Base-by-base conservation (phyloP, 192 early-diverging fungal species). In the Backusella psychrophila region DNA sequence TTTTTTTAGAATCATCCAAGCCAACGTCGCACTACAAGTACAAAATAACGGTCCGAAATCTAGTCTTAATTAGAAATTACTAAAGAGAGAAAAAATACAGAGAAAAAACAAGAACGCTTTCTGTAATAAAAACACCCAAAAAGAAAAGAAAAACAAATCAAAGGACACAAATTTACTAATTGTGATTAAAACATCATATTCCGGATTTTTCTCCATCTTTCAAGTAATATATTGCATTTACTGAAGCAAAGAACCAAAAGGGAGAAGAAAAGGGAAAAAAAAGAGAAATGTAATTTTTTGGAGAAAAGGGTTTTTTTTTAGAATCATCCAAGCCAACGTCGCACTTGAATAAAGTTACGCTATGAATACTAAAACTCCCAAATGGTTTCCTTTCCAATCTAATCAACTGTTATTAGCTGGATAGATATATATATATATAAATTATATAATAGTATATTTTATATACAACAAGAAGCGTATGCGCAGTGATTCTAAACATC, bases 1-100 rank as follows among this genome's bases (percentile, higher is more conserved):
- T n/a, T n/a, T n/a, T n/a, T n/a, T n/a, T n/a, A n/a, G n/a, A n/a
- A n/a, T n/a, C n/a, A n/a, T n/a, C n/a, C n/a, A n/a, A n/a, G n/a
- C n/a, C n/a, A n/a, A n/a, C n/a, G n/a, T n/a, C n/a, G n/a, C n/a
- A 63, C 56, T 63, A 63, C 56, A 63, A 8, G 56, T 63, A 63
- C 56, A 63, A 63, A 26, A 63, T 63, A 63, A 11, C 11, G 56
- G 56, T 4, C 56, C 56, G 26, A 63, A 63, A 11, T 63, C 56
- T 63, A 63, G 12, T 63, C 23, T 63, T 29, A 63, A 3, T 63
- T 63, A 63, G 23, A 63, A 63, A 29, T 63, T 29, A 29, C 21
- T 23, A 56, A 63, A 5, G n/a, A 63, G 12, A 63, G 4, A n/a
- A 12, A 63, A 12, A 29, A 63, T 29, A 63, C 2, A 33, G 33